Percentiles rank a stretch among this genome's conserved stretches.
phyloP scores from a whole-genome alignment of 1,139 yeast genomes.

The Suhomyces bribrorum region DNA sequence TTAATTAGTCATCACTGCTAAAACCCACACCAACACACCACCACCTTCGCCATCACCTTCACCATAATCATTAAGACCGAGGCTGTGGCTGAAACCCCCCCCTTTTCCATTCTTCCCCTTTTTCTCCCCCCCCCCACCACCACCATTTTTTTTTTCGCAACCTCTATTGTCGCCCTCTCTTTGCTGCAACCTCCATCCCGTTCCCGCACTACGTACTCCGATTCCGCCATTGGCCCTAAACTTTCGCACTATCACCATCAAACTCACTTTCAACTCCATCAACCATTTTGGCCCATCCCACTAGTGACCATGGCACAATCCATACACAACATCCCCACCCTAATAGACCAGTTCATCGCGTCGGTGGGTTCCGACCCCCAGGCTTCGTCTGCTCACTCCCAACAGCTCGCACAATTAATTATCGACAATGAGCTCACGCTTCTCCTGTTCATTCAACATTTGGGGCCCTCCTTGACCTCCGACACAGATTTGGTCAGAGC shows the following conservation, averaged over 20 bases:
- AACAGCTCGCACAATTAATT: slow-evolving; percentile 32
- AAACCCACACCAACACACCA: slow-evolving; percentile 1
- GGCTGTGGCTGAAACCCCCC: slow-evolving; percentile 1
- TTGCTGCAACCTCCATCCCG: too few relatives aligned
- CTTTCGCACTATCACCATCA: background rate
- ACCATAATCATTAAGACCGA: too few relatives aligned
- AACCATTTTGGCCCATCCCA: background rate
- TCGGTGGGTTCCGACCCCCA: slow-evolving; percentile 38
- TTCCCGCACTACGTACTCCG: too few relatives aligned
- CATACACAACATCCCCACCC: slow-evolving; percentile 23
- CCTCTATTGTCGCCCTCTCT: too few relatives aligned
- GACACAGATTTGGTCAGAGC: slow-evolving; percentile 57
- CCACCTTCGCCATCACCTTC: slow-evolving; percentile 3
- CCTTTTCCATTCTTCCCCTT: background rate
- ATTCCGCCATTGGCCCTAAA: too few relatives aligned
- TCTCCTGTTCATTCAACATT: slow-evolving; percentile 51
- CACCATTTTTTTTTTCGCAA: too few relatives aligned
- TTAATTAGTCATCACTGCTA: too few relatives aligned
- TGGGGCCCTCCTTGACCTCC: slow-evolving; percentile 66
- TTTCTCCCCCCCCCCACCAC: background rate
- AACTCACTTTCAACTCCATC: background rate
- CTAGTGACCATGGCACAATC: slow-evolving; percentile 3
- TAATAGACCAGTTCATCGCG: slow-evolving; percentile 43
- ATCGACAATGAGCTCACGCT: slow-evolving; percentile 39
- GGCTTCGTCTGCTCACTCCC: slow-evolving; percentile 30